A percentile compares a stretch with the other conserved stretches of the same genome.
Conservation (phyloP, 2,329 filamentous ascomycete species). For the Cladosporium sp. region DNA sequence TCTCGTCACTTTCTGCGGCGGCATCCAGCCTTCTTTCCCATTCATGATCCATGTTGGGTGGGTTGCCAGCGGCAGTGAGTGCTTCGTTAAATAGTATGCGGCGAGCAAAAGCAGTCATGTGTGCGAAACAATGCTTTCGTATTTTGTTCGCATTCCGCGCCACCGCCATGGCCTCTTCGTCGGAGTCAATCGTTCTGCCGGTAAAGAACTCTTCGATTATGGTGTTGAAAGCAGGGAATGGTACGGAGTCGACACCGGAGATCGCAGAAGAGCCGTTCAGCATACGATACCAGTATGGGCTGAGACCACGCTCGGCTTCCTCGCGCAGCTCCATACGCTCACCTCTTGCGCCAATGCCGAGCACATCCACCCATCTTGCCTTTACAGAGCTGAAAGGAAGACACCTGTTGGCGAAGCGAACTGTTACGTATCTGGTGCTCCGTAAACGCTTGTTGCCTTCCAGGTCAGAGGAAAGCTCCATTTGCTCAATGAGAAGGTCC, state of each 20-base stretch:
- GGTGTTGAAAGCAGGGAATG: slow-evolving; percentile 48
- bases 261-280: slow-evolving; percentile 51
- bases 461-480: slow-evolving; percentile 37
- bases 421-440: slow-evolving; percentile 77
- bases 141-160: slow-evolving; percentile 26
- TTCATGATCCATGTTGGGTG: slow-evolving; percentile 63
- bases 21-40: slow-evolving; percentile 83
- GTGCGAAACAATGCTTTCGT: slow-evolving; percentile 29
- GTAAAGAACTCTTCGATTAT: slow-evolving; percentile 51
- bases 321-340: slow-evolving; percentile 83
- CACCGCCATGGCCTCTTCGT: slow-evolving; percentile 30
- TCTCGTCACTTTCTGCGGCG: slow-evolving; percentile 69
- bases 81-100: slow-evolving; percentile 63
- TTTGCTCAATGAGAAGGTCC: slow-evolving; percentile 65
- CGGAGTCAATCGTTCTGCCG: slow-evolving; percentile 33
- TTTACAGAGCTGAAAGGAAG: slow-evolving; percentile 76
- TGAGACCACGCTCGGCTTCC: slow-evolving; percentile 84
- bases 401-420: slow-evolving; percentile 88
- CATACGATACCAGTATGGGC: slow-evolving; percentile 72
- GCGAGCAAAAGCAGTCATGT: slow-evolving; percentile 42
- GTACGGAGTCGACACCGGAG: slow-evolving; percentile 32
- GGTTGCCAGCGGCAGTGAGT: slow-evolving; percentile 44
- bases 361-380: slow-evolving; percentile 84
- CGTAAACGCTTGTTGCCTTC: slow-evolving; percentile 45
- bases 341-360: slow-evolving; percentile 70